Evolutionary conservation across 2,329 filamentous ascomycete species (phyloP), one percentile per base, ranked within the genome.

Genomic region (Beauveria sp.): DNA sequence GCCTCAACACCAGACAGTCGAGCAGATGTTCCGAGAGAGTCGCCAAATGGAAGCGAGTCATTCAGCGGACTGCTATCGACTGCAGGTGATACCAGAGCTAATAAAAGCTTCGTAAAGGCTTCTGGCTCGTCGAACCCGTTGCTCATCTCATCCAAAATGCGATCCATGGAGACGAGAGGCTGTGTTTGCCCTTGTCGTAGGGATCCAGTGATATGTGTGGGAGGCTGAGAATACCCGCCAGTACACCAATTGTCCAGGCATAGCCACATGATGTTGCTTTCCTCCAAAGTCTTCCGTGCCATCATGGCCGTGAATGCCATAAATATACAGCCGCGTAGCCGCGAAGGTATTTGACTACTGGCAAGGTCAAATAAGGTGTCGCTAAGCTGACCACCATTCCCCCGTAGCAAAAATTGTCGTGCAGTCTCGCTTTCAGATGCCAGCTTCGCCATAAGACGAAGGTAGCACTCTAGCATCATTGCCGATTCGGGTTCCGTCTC

Each of bases 391-490:
- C 74, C 82, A 24, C 87, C 74, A 61, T 79, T 82, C 48, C 34
- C 34, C 12, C 85, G 82, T 24, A 96, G 77, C 63, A 98, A 80
- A 79, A 88, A 96, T 40, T 83, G 76, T 55, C 93, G 84, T 1
- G 91, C 89, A 22, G 80, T 78, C 63, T 83, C 79, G 69, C 91
- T 96, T 70, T 93, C 86, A 24, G 83, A 81, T 64, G 88, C 88
- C 10, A 99, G 79, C 72, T 96, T 91, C 3, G 91, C 86, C 68
- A 96, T 89, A 5, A 99, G 82, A 34, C 93, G 87, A 58, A 99
- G 80, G 72, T 98, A 98, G 67, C 91, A 93, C 71, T 97, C 92
- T 31, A 99, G 81, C 91, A 99, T 97, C 75, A 96, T 90, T n/a
- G 89, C 88, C 46, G 91, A 96, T 73, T 99, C 96, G 4, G 92